phyloP scores from a whole-genome alignment of 1,284 basidiomycete species.

The Hemileia vastatrix region DNA sequence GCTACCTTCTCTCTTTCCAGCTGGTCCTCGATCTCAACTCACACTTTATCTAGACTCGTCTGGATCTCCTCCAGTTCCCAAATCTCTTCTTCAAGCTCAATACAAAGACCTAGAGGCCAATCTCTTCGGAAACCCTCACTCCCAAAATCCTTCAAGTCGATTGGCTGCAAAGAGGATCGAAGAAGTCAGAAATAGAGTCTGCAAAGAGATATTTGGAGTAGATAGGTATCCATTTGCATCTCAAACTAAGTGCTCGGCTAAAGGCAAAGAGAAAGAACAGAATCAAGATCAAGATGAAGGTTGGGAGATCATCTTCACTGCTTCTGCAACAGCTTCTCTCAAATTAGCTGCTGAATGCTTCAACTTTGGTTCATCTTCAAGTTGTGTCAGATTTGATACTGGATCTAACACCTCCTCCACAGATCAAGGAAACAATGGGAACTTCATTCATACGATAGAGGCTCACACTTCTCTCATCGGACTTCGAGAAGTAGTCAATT shows the following conservation, averaged over 20 bases:
- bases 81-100: conserved; percentile 27
- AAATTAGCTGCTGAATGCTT: conserved; percentile 31
- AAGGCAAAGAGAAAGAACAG: not conserved
- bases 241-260: not conserved
- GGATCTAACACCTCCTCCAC: not conserved
- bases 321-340: conserved; percentile 31
- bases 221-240: not conserved
- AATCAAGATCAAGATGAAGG: conserved; percentile 3
- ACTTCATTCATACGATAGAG: too few relatives aligned
- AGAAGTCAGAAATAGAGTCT: conserved; percentile 29
- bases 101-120: conserved; percentile 26
- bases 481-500: too few relatives aligned
- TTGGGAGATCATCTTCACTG: conserved; percentile 34
- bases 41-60: conserved; percentile 40
- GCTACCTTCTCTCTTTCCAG: conserved; percentile 3
- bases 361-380: conserved; percentile 19
- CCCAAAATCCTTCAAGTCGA: conserved; percentile 33
- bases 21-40: conserved; percentile 1
- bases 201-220: conserved; percentile 37
- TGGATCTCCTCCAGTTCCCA: conserved; percentile 38
- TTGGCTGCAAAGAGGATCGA: conserved; percentile 32
- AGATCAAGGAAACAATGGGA: not conserved
- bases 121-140: conserved; percentile 42
- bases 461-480: too few relatives aligned
- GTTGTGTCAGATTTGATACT: not conserved